These are phyloP conservation scores for Tephrocybe sp. DNA, from an alignment of 768 basidiomycete genomes.

Conservation along the genomic window DNA sequence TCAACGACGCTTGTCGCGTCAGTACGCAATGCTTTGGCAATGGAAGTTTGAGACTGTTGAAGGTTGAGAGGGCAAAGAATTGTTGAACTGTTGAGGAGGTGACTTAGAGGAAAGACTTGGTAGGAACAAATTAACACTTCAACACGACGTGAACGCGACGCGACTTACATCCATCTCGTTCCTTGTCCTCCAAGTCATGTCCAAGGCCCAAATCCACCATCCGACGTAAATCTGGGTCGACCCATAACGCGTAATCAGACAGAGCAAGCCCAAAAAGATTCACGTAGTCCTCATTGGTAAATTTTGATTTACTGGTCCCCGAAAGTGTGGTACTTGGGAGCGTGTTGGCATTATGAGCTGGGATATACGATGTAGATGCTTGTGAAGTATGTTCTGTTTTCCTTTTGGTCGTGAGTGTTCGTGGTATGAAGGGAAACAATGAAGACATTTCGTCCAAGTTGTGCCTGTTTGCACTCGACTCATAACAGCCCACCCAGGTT, in stretches of 20 bases:
- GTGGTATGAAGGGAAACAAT: constrained; percentile 45
- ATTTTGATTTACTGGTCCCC: constrained; percentile 5
- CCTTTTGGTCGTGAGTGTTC: constrained; percentile 39
- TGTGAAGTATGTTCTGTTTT: constrained; percentile 1
- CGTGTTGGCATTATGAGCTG: not conserved
- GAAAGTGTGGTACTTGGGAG: not conserved
- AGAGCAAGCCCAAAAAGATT: constrained; percentile 55
- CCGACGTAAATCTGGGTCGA: constrained; percentile 50
- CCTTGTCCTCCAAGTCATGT: constrained; percentile 3
- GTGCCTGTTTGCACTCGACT: too few species aligned
- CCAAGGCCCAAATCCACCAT: constrained; percentile 38
- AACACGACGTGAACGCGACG: not conserved
- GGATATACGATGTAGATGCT: not conserved
- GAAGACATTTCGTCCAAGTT: too few species aligned
- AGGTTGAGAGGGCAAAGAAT: constrained; percentile 26
- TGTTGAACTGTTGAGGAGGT: constrained; percentile 44
- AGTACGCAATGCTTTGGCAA: constrained; percentile 60
- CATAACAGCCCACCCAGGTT: too few species aligned
- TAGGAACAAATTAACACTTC: constrained; percentile 17
- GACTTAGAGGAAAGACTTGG: constrained; percentile 59
- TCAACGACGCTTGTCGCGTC: constrained; percentile 48
- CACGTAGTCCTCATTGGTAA: constrained; percentile 40
- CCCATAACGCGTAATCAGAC: constrained; percentile 72
- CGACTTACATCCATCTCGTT: constrained; percentile 42
- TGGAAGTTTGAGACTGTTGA: constrained; percentile 38